Evolutionary conservation across 495 filamentous ascomycete genomes (phyloP).

Genomic region (Penicillium salamii): DNA sequence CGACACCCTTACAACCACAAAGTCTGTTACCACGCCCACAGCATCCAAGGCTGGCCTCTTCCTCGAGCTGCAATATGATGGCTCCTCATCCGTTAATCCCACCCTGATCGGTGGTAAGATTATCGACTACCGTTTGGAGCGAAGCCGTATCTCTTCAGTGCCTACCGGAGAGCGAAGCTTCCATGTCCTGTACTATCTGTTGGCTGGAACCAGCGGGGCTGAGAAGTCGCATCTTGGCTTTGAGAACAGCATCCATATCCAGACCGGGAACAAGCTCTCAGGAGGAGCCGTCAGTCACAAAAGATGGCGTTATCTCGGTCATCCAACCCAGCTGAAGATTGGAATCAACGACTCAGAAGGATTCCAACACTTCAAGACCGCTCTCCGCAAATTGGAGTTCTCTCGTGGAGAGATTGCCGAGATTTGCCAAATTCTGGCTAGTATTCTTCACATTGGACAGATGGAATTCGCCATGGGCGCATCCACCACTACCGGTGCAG

Average conservation of each 20-base stretch:
- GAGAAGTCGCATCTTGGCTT: constrained; percentile 90
- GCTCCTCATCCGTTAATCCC: constrained; percentile 72
- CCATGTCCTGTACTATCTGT: constrained; percentile 90
- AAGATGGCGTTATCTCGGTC: constrained; percentile 92
- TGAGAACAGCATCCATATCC: constrained; percentile 51
- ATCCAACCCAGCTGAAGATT: constrained; percentile 93
- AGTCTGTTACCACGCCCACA: constrained; percentile 89
- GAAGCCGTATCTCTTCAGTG: constrained; percentile 83
- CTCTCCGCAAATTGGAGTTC: constrained; percentile 89
- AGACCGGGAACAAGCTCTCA: constrained; percentile 44
- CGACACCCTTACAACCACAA: constrained; percentile 95
- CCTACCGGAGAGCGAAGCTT: constrained; percentile 96
- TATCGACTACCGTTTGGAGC: constrained; percentile 86
- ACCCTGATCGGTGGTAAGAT: constrained; percentile 90
- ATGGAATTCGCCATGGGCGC: constrained; percentile 83
- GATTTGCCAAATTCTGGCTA: constrained; percentile 89
- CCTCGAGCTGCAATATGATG: constrained; percentile 94
- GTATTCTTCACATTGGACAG: constrained; percentile 92
- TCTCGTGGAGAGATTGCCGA: constrained; percentile 91
- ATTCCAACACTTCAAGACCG: constrained; percentile 97
- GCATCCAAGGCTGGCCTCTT: constrained; percentile 95
- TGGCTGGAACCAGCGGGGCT: constrained; percentile 85
- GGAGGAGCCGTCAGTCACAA: constrained; percentile 59
- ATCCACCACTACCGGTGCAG: constrained; percentile 70
- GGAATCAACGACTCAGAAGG: constrained; percentile 94